Base-by-base conservation (phyloP, 2,329 filamentous ascomycete genomes). In the Arthrinium phaeospermum region DNA sequence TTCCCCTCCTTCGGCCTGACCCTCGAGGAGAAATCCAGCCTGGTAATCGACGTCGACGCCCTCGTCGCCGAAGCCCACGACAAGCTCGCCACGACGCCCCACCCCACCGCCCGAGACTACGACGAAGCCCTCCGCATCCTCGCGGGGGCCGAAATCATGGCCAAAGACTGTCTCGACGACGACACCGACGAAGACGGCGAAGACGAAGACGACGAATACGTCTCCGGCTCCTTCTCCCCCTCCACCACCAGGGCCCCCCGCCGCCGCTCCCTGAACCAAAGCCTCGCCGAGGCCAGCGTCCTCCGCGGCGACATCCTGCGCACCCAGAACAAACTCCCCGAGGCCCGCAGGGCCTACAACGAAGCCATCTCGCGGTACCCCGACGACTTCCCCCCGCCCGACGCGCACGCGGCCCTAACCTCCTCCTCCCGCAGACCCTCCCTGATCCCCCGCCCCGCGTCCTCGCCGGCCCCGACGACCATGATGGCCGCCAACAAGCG, bases 271-370 rank as follows among this genome's bases (percentile, higher is more conserved):
- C 19, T 41, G 30, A 37, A n/a, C 8, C 30, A 22, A 4, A 64
- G 57, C 30, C 34, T 41, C 19, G 57, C 57, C 57, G 22, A 37
- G 3, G 57, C 34, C 34, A 22, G 22, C 34, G 19, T 71, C 16
- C 41, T 71, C 24, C 41, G 45, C 19, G 69, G 69, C 41, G 41
- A 67, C 44, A 12, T 24, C 57, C 57, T 71, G 41, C 41, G 53
- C 53, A 41, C n/a, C 41, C 41, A 47, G 19, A 41, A 27, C 51
- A 2, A 14, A 3, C 4, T 71, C 53, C 41, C n/a, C 27, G 41
- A 34, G 53, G 69, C 69, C 53, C 16, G 27, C 24, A 41, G 5
- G 24, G 69, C 69, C 44, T 67, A 71, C 69, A 44, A 16, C 69
- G 68, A 70, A 22, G 68, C 47, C 68, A 37, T 49, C 47, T 6